Conservation (phyloP, 345 rosid species). For the Aquilaria yunnanensis region DNA sequence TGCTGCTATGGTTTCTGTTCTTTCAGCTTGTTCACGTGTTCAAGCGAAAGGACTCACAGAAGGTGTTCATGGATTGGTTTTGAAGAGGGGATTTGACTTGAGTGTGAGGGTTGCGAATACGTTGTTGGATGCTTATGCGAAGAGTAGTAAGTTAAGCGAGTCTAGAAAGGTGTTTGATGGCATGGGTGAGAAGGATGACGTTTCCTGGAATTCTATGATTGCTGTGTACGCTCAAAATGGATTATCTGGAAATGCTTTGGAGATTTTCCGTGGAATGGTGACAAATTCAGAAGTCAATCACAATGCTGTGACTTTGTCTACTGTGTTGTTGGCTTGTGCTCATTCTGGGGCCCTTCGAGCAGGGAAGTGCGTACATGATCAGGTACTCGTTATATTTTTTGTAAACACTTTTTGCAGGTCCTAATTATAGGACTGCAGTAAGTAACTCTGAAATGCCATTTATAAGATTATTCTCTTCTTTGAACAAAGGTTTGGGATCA, state of each 20-base stretch:
- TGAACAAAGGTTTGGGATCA: no score
- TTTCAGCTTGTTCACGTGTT: conserved; percentile 72
- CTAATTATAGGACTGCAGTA: neutral
- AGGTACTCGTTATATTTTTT: conserved; percentile 35
- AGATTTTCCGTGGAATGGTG: conserved; percentile 41
- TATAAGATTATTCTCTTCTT: no score
- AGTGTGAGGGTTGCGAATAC: conserved; percentile 57
- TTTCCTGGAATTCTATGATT: conserved; percentile 81
- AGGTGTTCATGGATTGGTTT: conserved; percentile 51
- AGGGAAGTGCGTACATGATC: conserved; percentile 73
- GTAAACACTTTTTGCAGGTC: neutral
- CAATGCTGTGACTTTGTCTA: conserved; percentile 66
- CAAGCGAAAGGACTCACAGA: conserved; percentile 39
- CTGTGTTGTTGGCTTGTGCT: conserved; percentile 63
- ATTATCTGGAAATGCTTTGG: conserved; percentile 53
- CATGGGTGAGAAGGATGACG: conserved; percentile 49
- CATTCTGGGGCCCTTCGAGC: conserved; percentile 55
- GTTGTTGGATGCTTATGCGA: conserved; percentile 79
- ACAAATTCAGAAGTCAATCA: conserved; percentile 30
- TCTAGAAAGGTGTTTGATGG: conserved; percentile 65
- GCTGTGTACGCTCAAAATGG: conserved; percentile 73
- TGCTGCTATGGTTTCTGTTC: conserved; percentile 58
- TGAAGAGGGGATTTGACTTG: conserved; percentile 56
- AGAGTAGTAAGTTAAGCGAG: conserved; percentile 39
- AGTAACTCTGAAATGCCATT: no score